phyloP scores from a whole-genome alignment of 345 rosid species.

The Rhodamnia rubescens region DNA sequence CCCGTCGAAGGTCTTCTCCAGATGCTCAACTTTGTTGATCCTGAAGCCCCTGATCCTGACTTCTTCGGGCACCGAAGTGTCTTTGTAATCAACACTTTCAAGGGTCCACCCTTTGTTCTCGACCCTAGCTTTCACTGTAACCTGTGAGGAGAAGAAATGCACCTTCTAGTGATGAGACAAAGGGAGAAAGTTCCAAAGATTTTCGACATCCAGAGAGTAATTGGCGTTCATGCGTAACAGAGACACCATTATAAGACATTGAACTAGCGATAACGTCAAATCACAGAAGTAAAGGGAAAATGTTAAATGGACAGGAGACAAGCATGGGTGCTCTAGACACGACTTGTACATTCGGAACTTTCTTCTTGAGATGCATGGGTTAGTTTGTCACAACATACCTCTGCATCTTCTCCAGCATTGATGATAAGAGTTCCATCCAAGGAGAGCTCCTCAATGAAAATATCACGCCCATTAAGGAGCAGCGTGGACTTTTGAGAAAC shows the following conservation, averaged over 20 bases:
- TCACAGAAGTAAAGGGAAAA: not conserved
- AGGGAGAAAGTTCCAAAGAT: not conserved
- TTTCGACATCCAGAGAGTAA: not conserved
- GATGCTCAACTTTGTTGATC: constrained; percentile 53
- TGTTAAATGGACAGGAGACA: not conserved
- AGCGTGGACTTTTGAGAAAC: constrained; percentile 62
- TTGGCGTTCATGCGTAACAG: not conserved
- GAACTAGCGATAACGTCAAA: not conserved
- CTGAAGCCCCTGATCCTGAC: constrained; percentile 72
- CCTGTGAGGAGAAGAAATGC: constrained; percentile 24
- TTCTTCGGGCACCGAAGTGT: constrained; percentile 62
- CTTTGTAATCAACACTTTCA: constrained; percentile 61
- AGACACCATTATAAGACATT: not conserved
- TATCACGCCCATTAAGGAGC: constrained; percentile 59
- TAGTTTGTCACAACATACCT: constrained; percentile 32
- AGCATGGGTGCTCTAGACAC: not conserved
- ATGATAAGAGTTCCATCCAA: constrained; percentile 79
- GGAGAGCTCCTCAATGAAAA: constrained; percentile 43
- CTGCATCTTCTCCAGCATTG: constrained; percentile 59
- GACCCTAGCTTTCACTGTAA: constrained; percentile 49
- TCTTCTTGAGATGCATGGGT: not conserved
- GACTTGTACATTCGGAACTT: not conserved
- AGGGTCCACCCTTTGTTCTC: constrained; percentile 80
- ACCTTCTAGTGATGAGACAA: not conserved
- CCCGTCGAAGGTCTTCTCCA: constrained; percentile 41